Evolutionary conservation across 2,329 filamentous ascomycete genomes (phyloP), one percentile per base, ranked within the genome.

Genomic region (Beauveria brongniartii): DNA sequence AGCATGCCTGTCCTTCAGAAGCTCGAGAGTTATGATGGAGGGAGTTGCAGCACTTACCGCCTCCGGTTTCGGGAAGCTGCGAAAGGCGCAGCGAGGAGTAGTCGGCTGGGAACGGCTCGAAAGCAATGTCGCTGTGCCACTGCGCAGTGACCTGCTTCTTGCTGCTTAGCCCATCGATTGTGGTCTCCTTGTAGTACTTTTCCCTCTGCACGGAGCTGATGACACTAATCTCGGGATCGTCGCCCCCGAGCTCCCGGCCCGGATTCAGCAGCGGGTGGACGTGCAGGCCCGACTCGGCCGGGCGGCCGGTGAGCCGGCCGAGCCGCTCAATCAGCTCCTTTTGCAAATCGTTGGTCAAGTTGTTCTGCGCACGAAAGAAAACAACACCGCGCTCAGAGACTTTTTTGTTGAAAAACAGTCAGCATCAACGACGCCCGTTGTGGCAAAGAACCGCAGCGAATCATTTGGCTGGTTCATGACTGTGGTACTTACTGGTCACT

Each of bases 361-460:
- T 75, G 67, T 87, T 77, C 64, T 90, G 87, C 34, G 81, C 79
- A 22, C 86, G 82, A 73, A 90, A 88, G 74, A 89, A 88, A 37
- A 89, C 85, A 3, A 90, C 87, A 10, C 86, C 86, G 0, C 87
- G 82, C 63, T 84, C 81, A 1, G 86, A 89, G 65, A 90, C 86
- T 47, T 37, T 37, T 37, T 34, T 34, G 30, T 34, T 14, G 30
- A 14, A 37, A 37, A 37, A 2, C 2, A 34, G 34, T 37, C 12
- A 37, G 34, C 12, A 14, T 37, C 34, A 14, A 37, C 0, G 34
- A 5, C 30, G 12, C 12, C 5, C 0, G 14, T 5, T 14, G 34
- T 37, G 34, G 12, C 12, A 14, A 5, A 37, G 34, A 12, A 14
- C 34, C 1, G 34, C 12, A 14, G 34, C 12, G 34, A 14, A 22